phyloP scores from a whole-genome alignment of 441 rosid species.

The Erodium moschatum region DNA sequence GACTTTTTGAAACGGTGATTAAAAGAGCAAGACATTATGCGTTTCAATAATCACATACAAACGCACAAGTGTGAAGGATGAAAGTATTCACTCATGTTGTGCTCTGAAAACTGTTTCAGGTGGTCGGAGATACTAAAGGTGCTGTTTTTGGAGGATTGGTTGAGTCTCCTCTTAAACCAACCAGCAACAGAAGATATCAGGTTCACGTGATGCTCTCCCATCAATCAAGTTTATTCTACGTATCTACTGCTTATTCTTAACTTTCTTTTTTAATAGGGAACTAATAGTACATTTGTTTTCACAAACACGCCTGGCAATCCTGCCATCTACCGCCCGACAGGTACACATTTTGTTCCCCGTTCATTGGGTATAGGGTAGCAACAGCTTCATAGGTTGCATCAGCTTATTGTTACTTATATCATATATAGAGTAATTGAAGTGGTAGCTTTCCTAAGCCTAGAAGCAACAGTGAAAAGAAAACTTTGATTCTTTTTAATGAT shows the following conservation, averaged over 20 bases:
- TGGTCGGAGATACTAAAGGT: constrained; percentile 82
- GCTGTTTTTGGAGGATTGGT: constrained; percentile 88
- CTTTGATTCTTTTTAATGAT: background rate
- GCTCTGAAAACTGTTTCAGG: constrained; percentile 34
- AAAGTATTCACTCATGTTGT: constrained; percentile 10
- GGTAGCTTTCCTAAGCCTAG: background rate
- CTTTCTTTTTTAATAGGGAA: constrained; percentile 47
- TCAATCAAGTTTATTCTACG: background rate
- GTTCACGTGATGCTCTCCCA: constrained; percentile 23
- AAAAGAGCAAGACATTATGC: no score
- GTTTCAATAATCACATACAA: background rate
- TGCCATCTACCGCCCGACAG: constrained; percentile 66
- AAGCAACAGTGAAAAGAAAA: background rate
- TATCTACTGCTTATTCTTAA: constrained; percentile 13
- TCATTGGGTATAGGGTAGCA: background rate
- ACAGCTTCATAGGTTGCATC: background rate
- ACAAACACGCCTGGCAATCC: constrained; percentile 61
- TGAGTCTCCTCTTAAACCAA: constrained; percentile 77
- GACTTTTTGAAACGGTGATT: no score
- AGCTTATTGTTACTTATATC: background rate
- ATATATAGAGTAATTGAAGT: background rate
- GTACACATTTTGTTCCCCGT: constrained; percentile 26
- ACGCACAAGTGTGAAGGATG: background rate
- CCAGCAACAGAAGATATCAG: constrained; percentile 75
- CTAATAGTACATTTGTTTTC: constrained; percentile 81